Conservation (phyloP, 352 stramenopile genomes). For the Phytophthora capsici region DNA sequence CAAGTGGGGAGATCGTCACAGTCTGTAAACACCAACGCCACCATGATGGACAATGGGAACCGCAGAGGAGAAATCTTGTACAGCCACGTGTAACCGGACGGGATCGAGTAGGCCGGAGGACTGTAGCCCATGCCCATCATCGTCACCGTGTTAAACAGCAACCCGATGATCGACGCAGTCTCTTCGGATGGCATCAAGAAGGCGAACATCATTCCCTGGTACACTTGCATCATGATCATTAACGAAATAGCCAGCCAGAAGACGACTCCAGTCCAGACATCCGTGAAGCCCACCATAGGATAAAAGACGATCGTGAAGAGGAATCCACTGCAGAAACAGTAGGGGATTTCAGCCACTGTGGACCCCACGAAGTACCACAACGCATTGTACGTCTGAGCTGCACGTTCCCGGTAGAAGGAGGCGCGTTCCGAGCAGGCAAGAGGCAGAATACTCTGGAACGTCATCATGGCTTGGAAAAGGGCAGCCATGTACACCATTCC, state of each 20-base stretch:
- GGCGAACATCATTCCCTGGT: conserved; percentile 79
- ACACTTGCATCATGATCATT: conserved; percentile 56
- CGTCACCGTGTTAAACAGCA: conserved; percentile 52
- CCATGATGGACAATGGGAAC: conserved; percentile 25
- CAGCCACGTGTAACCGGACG: conserved; percentile 19
- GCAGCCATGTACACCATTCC: conserved; percentile 84
- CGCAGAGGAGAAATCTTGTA: conserved; percentile 17
- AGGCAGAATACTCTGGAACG: conserved; percentile 74
- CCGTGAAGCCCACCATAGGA: conserved; percentile 25
- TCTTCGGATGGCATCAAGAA: conserved; percentile 49
- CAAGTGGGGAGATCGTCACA: conserved; percentile 25
- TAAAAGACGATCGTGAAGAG: conserved; percentile 47
- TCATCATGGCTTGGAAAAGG: conserved; percentile 79
- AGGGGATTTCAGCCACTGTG: conserved; percentile 61
- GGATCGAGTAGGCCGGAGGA: conserved; percentile 30
- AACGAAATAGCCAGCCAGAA: conserved; percentile 33
- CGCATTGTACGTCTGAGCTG: conserved; percentile 16
- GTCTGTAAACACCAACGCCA: conserved; percentile 33
- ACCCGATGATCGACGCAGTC: conserved; percentile 43
- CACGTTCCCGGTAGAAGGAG: conserved; percentile 17
- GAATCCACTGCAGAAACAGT: conserved; percentile 31
- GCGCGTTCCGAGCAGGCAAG: conserved; percentile 53
- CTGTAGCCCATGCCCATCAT: conserved; percentile 62
- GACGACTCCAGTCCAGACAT: conserved; percentile 19
- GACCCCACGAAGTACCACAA: conserved; percentile 40